Base-by-base conservation (phyloP, 2,329 filamentous ascomycete species). In the Fusarium ramigenum region DNA sequence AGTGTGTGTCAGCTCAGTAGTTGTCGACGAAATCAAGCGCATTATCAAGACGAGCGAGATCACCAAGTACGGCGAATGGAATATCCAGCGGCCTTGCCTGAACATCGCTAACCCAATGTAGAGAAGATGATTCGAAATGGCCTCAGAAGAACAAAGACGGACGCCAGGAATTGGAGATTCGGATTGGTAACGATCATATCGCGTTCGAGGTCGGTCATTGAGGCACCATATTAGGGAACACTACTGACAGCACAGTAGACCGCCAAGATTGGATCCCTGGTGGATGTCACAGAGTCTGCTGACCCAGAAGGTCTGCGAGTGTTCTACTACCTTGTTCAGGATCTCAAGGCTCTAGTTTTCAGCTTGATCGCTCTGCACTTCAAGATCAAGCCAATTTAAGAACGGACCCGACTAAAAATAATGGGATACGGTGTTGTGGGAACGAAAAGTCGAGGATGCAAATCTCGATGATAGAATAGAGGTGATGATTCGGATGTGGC, bases 101-200 rank as follows among this genome's bases (percentile, higher is more conserved):
- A 56, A 32, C 57, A 37, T 36, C 25, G 14, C 75, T 78, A 66
- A 78, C 64, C 30, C 39, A 47, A 16, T 37, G 36, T 76, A 97
- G 94, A 86, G 96, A 99, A 91, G 96, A 99, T 80, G 96, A 99
- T 82, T 93, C 92, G 32, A 98, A 98, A 82, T 99, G 96, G 96
- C 96, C 96, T 2, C 94, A 97, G 83, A 99, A 98, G 89, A 99
- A 99, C 86, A 98, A 98, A 85, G 96, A 99, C 78, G 96, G 96
- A 40, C 91, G 96, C 73, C 96, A 99, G 82, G 96, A 99, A 84
- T 87, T 99, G 53, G 96, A 99, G 83, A 98, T 99, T 66, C 90
- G 95, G 54, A 82, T 99, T 63, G 96, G 96, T 46, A 96, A 93
- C 78, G 96, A 99, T 73, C 96, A 98, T 82, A 98, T 99, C 77